A percentile compares a stretch with the other conserved stretches of the same genome.
phyloP scores from a whole-genome alignment of 2,329 filamentous ascomycete species.

The Apiospora koreana region DNA sequence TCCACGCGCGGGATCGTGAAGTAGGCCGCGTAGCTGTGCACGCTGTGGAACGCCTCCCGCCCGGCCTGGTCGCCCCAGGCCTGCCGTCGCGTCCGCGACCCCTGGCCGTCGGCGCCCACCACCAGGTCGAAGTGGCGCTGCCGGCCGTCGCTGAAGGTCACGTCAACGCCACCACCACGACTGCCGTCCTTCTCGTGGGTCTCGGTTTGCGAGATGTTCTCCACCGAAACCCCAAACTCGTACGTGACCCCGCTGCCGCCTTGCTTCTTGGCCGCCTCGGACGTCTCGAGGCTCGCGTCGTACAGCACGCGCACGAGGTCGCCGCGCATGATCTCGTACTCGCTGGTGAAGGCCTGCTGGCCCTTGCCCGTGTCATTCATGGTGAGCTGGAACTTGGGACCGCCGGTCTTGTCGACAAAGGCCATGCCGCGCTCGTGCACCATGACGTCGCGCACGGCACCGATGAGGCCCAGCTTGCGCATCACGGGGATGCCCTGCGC shows the following conservation, averaged over 20 bases:
- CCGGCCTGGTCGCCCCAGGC: constrained; percentile 32
- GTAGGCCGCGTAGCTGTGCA: constrained; percentile 38
- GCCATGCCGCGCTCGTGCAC: constrained; percentile 51
- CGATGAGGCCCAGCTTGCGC: constrained; percentile 34
- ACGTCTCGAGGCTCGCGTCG: constrained; percentile 35
- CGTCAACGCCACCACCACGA: constrained; percentile 26
- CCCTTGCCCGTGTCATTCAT: constrained; percentile 43
- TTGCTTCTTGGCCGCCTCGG: constrained; percentile 17
- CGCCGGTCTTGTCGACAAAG: constrained; percentile 44
- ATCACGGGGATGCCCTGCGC: constrained; percentile 24
- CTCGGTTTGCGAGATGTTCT: constrained; percentile 27
- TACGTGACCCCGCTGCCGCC: constrained; percentile 31
- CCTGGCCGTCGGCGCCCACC: constrained; percentile 56
- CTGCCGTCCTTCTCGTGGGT: constrained; percentile 26
- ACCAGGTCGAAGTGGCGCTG: constrained; percentile 49
- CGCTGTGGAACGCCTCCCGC: constrained; percentile 26
- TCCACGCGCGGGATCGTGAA: constrained; percentile 38
- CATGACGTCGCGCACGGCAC: constrained; percentile 33
- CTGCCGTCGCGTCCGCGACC: constrained; percentile 47
- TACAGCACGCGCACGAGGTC: constrained; percentile 54
- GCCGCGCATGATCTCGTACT: constrained; percentile 62
- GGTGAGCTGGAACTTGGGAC: constrained; percentile 38
- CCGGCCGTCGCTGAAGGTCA: constrained; percentile 45
- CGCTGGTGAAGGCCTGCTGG: constrained; percentile 48
- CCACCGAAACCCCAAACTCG: constrained; percentile 33